Percentiles rank a stretch among this genome's conserved stretches.
Evolutionary conservation across 2,329 filamentous ascomycete species (phyloP).

Genomic region (Paracoccidioides brasiliensis): DNA sequence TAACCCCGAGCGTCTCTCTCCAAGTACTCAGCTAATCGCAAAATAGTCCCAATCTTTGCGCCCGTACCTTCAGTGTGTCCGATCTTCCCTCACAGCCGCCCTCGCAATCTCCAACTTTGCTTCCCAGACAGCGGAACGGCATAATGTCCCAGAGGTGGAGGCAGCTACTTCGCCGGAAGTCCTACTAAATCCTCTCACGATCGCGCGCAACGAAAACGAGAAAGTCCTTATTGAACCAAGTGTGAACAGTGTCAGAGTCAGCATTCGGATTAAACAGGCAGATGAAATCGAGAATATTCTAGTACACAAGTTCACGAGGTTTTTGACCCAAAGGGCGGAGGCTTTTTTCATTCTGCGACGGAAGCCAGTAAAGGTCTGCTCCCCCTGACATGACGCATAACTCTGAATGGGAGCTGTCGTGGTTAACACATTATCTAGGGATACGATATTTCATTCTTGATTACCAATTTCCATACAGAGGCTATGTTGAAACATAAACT

Average conservation of each 20-base stretch:
- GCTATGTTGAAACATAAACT: slow-evolving; percentile 98
- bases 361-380: slow-evolving; percentile 77
- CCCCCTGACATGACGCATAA: background rate
- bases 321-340: slow-evolving; percentile 90
- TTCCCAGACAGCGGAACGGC: slow-evolving; percentile 87
- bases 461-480: slow-evolving; percentile 97
- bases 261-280: slow-evolving; percentile 98
- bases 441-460: slow-evolving; percentile 96
- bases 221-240: slow-evolving; percentile 90
- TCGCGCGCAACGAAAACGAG: slow-evolving; percentile 95
- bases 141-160: slow-evolving; percentile 97
- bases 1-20: background rate
- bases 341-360: slow-evolving; percentile 91
- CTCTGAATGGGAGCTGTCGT: slow-evolving; percentile 12
- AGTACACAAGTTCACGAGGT: slow-evolving; percentile 96
- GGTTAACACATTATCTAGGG: slow-evolving; percentile 45
- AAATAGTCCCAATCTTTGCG: slow-evolving; percentile 83
- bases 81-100: slow-evolving; percentile 84
- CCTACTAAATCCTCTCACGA: slow-evolving; percentile 75
- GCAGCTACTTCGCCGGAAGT: slow-evolving; percentile 86
- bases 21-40: slow-evolving; percentile 4
- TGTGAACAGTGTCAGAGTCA: slow-evolving; percentile 92
- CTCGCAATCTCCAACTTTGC: slow-evolving; percentile 94
- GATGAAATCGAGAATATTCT: slow-evolving; percentile 98
- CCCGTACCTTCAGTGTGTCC: slow-evolving; percentile 91